Evolutionary conservation across 2,329 filamentous ascomycete genomes (phyloP).

Genomic region (Neonectria hederae): DNA sequence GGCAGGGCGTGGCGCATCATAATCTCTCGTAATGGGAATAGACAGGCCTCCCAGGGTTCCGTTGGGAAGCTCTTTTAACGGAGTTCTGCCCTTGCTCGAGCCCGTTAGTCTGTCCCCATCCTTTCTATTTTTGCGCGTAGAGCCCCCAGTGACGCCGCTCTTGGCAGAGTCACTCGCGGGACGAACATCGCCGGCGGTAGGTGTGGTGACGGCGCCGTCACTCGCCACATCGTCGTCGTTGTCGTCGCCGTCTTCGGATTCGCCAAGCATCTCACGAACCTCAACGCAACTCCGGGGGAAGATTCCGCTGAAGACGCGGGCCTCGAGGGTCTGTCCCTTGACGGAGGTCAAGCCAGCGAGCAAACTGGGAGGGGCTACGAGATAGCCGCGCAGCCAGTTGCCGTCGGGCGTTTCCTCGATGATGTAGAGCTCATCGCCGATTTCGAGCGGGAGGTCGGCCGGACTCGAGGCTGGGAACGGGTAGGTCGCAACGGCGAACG

Average conservation of each 20-base stretch:
- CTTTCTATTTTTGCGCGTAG: constrained; percentile 50
- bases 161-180: constrained; percentile 62
- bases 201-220: constrained; percentile 45
- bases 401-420: constrained; percentile 95
- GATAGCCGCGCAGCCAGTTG: constrained; percentile 93
- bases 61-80: constrained; percentile 51
- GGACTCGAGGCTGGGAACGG: constrained; percentile 88
- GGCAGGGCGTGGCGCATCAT: constrained; percentile 77
- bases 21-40: constrained; percentile 66
- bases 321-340: constrained; percentile 92
- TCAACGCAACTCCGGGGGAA: constrained; percentile 96
- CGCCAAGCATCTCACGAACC: constrained; percentile 89
- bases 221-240: constrained; percentile 48
- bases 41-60: constrained; percentile 56
- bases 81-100: constrained; percentile 41
- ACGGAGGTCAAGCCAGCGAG: constrained; percentile 90
- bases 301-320: constrained; percentile 97
- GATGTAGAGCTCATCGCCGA: constrained; percentile 98
- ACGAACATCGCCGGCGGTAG: constrained; percentile 40
- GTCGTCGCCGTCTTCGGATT: constrained; percentile 66
- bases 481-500: constrained; percentile 95
- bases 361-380: constrained; percentile 92
- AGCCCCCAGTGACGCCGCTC: constrained; percentile 57
- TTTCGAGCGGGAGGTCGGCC: constrained; percentile 93
- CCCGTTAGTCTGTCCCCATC: constrained; percentile 43